Evolutionary conservation across 495 filamentous ascomycete species (phyloP).

Genomic region (Glarea lozoyensis): DNA sequence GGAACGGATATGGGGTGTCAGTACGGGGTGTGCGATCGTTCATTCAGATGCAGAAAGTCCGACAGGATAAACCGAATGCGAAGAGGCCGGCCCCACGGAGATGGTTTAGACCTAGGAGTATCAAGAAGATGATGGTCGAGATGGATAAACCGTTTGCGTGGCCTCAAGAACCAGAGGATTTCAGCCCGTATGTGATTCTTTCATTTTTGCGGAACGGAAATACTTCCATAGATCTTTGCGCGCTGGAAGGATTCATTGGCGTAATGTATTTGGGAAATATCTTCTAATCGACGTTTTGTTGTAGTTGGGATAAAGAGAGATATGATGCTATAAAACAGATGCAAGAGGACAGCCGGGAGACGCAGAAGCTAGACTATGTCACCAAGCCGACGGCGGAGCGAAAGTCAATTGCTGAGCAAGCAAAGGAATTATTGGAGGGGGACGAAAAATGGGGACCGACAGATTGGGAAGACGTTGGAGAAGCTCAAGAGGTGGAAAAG

Average conservation of each 20-base stretch:
- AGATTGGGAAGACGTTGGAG: constrained; percentile 14
- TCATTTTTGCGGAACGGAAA: too few species aligned
- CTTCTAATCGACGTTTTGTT: constrained; percentile 2
- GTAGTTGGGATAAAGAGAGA: constrained; percentile 44
- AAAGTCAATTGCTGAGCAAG: constrained; percentile 40
- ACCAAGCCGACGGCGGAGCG: constrained; percentile 26
- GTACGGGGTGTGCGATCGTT: constrained; percentile 66
- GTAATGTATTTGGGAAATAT: too few species aligned
- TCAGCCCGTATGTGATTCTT: constrained; percentile 37
- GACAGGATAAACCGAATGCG: constrained; percentile 34
- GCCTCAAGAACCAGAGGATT: constrained; percentile 56
- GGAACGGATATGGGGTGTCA: constrained; percentile 60
- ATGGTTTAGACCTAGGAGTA: constrained; percentile 49
- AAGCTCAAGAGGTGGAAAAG: constrained; percentile 15
- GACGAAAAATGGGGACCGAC: constrained; percentile 28
- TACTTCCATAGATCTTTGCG: too few species aligned
- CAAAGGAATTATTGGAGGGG: constrained; percentile 44
- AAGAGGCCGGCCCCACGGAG: constrained; percentile 29
- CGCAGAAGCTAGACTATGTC: constrained; percentile 19
- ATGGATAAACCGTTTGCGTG: constrained; percentile 76
- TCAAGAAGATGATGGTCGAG: constrained; percentile 90
- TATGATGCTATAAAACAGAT: constrained; percentile 30
- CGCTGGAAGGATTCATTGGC: too few species aligned
- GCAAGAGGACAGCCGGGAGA: constrained; percentile 20
- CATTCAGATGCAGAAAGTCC: constrained; percentile 58